Conservation (phyloP, 345 rosid genomes). For the Dipteronia dyeriana region DNA sequence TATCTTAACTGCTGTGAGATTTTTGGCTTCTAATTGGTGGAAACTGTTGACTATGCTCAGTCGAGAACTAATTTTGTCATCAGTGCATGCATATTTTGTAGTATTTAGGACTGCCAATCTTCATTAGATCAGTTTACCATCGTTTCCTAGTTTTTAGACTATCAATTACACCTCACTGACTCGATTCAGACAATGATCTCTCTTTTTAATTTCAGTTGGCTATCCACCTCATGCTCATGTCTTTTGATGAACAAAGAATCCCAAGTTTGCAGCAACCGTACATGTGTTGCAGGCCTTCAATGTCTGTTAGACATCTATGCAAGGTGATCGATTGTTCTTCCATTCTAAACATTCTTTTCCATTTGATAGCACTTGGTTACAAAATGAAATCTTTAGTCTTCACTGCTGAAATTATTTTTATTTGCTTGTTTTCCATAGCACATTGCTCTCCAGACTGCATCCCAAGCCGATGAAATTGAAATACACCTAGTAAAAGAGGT, state of each 20-base stretch:
- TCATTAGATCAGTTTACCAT: conserved; percentile 4
- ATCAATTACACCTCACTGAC: conserved; percentile 14
- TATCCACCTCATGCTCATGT: conserved; percentile 44
- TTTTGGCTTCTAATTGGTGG: background rate
- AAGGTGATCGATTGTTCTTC: conserved; percentile 37
- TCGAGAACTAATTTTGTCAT: background rate
- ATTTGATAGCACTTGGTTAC: background rate
- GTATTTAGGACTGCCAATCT: conserved; percentile 6
- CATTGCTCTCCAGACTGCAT: conserved; percentile 49
- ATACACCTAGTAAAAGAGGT: conserved; percentile 40
- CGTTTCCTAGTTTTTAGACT: conserved; percentile 4
- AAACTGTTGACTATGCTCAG: background rate
- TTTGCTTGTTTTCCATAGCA: conserved; percentile 31
- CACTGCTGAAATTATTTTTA: background rate
- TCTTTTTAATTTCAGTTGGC: conserved; percentile 38
- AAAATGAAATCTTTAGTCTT: background rate
- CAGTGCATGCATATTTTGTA: background rate
- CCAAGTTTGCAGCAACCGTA: conserved; percentile 47
- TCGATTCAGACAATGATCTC: conserved; percentile 8
- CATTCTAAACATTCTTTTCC: background rate
- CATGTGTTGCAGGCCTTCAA: conserved; percentile 48
- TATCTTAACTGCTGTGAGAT: background rate
- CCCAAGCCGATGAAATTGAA: conserved; percentile 44
- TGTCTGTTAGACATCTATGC: conserved; percentile 38
- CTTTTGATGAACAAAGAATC: conserved; percentile 47